A percentile compares a stretch with the other conserved stretches of the same genome.
phyloP scores from a whole-genome alignment of 768 basidiomycete species.

The Tricholoma furcatifolium region DNA sequence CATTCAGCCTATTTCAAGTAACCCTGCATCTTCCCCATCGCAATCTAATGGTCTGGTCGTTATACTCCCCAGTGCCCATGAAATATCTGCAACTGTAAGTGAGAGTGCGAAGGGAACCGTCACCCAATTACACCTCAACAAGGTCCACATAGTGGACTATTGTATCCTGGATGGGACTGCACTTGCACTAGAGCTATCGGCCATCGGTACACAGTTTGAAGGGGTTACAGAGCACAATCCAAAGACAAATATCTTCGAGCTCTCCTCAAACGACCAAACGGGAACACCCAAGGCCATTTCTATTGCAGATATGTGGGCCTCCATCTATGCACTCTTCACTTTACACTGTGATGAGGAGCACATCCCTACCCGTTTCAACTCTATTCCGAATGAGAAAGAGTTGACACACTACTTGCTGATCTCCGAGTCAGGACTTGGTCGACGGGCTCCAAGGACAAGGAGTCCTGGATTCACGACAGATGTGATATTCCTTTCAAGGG shows the following conservation, averaged over 20 bases:
- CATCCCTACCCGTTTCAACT: constrained; percentile 36
- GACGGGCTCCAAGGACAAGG: constrained; percentile 16
- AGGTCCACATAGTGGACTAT: constrained; percentile 19
- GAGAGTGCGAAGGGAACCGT: constrained; percentile 7
- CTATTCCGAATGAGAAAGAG: constrained; percentile 28
- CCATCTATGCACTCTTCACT: constrained; percentile 41
- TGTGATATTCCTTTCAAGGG: constrained; percentile 37
- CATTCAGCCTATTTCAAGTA: too few relatives aligned
- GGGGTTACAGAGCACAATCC: constrained; percentile 28
- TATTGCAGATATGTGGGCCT: constrained; percentile 37
- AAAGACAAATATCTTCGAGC: constrained; percentile 23
- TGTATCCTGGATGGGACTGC: constrained; percentile 6
- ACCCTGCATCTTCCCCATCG: too few relatives aligned
- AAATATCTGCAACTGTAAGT: constrained; percentile 15
- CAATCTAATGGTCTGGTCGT: too few relatives aligned
- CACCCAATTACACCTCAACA: constrained; percentile 23
- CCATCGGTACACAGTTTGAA: constrained; percentile 28
- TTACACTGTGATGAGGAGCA: constrained; percentile 36
- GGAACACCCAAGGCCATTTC: constrained; percentile 19
- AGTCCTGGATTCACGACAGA: constrained; percentile 14
- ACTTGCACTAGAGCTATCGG: constrained; percentile 24
- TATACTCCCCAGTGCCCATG: constrained; percentile 25
- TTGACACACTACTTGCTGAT: constrained; percentile 35
- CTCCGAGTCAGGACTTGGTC: constrained; percentile 38
- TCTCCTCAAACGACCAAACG: constrained; percentile 17